Evolutionary conservation across 352 stramenopile species (phyloP), one percentile per base, ranked within the genome.

Genomic region (Pythium utonaiense): DNA sequence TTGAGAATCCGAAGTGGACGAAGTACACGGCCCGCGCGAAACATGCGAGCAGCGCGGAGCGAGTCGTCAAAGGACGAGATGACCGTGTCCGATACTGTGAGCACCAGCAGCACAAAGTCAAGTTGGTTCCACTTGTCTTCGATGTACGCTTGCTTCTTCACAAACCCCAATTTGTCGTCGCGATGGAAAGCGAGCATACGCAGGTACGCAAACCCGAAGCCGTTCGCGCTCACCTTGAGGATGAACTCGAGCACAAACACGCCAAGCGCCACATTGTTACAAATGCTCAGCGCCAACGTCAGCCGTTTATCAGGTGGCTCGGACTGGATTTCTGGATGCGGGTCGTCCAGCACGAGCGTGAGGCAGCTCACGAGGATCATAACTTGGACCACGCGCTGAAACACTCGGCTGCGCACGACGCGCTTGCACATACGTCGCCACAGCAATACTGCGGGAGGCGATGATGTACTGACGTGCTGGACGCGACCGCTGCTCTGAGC

Each of bases 91-190:
- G 67, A 59, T 17, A 83, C 24, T 5, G 83, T 74, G 30, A 91
- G 58, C 7, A 83, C 22, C n/a, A 92, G 69, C 25, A 92, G 47
- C 6, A 70, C 60, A 3, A 85, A 66, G 64, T 91, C 83, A 9
- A 92, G 73, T 49, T 89, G 83, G 60, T 92, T 92, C 83, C 83
- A 92, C 22, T 57, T 62, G 60, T 89, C 73, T 47, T 92, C 83
- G 59, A 92, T 86, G 69, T 91, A 92, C 5, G 78, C 77, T 57
- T 90, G 77, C 4, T 77, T 78, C 31, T 60, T 64, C 22, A 85
- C 80, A 65, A 84, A 89, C 19, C 75, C 80, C 8, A 92, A 64
- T 17, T 71, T 40, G 38, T 92, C 80, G 48, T 90, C 80, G 30
- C 68, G 75, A 54, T 82, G 78, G 38, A 90, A 87, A 53, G 86